These are phyloP conservation scores for Alternaria angustiovoidea DNA, from an alignment of 2,329 filamentous ascomycete species.

Conservation along the genomic window DNA sequence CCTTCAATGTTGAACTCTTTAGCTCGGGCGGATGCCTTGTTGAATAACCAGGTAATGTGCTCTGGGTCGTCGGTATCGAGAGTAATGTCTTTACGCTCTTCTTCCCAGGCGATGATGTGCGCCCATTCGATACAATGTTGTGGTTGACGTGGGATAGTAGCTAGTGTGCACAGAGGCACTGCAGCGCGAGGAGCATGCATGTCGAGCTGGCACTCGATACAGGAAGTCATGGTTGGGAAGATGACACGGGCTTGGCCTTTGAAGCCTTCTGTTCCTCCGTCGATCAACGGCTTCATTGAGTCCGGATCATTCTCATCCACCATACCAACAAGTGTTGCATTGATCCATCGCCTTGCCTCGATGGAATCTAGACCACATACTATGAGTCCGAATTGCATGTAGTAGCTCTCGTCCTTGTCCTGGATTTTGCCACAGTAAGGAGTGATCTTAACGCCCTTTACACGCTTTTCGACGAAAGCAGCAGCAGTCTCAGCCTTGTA, in stretches of 20 bases:
- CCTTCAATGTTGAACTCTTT: constrained; percentile 89
- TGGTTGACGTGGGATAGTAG: constrained; percentile 93
- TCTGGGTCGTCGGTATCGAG: constrained; percentile 97
- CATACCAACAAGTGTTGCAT: constrained; percentile 89
- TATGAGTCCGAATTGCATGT: constrained; percentile 94
- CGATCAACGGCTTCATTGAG: constrained; percentile 89
- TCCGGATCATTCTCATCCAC: constrained; percentile 85
- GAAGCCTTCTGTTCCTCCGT: constrained; percentile 97
- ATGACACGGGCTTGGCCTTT: constrained; percentile 96
- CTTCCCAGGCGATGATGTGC: constrained; percentile 96
- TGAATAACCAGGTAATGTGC: constrained; percentile 96
- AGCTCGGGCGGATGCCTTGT: constrained; percentile 81
- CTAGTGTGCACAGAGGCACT: constrained; percentile 94
- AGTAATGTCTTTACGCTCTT: constrained; percentile 71
- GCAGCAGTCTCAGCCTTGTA: constrained; percentile 94
- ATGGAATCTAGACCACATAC: constrained; percentile 97
- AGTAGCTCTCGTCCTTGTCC: constrained; percentile 95
- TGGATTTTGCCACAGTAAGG: constrained; percentile 95
- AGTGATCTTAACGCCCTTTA: constrained; percentile 90
- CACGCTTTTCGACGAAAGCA: constrained; percentile 85
- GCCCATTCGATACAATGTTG: constrained; percentile 99
- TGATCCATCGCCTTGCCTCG: constrained; percentile 98
- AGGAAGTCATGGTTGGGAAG: constrained; percentile 89
- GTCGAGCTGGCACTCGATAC: constrained; percentile 97
- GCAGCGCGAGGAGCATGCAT: constrained; percentile 99